Percentiles rank a stretch among this genome's conserved stretches.
Conservation (phyloP, 202 grass and related monocot genomes). For the Zoysia matrella region DNA sequence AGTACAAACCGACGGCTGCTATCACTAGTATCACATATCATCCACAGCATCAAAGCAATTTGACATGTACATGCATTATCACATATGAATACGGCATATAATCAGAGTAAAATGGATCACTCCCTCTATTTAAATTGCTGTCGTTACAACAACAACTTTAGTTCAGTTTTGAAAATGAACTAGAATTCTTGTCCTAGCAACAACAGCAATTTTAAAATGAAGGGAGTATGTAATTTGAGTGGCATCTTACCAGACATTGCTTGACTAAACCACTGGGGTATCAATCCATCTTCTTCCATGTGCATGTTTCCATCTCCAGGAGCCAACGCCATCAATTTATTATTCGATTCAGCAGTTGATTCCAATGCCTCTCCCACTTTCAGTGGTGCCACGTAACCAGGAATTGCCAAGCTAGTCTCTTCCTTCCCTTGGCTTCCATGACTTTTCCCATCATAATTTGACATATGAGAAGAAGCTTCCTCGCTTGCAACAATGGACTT, state of each 20-base stretch:
- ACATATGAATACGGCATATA: no score
- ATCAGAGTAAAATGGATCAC: no score
- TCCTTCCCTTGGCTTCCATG: not conserved
- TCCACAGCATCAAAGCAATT: not conserved
- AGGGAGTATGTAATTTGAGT: not conserved
- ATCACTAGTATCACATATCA: not conserved
- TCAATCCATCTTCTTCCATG: constrained; percentile 58
- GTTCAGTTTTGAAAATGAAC: no score
- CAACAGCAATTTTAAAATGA: no score
- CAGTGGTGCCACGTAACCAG: constrained; percentile 42
- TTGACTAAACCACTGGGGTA: constrained; percentile 86
- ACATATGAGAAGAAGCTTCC: no score
- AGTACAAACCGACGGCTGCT: not conserved
- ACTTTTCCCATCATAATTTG: no score
- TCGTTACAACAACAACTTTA: no score
- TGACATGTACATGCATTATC: constrained; percentile 3
- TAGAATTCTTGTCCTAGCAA: no score
- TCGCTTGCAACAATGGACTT: not conserved
- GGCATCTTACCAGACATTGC: constrained; percentile 68
- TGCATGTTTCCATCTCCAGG: constrained; percentile 52
- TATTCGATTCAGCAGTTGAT: constrained; percentile 25
- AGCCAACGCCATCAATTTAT: constrained; percentile 50
- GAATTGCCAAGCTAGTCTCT: constrained; percentile 60
- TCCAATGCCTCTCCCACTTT: constrained; percentile 34
- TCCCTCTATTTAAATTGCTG: no score